These are phyloP conservation scores for Phytophthora tubulina DNA, from an alignment of 352 stramenopile species.

Conservation along the genomic window DNA sequence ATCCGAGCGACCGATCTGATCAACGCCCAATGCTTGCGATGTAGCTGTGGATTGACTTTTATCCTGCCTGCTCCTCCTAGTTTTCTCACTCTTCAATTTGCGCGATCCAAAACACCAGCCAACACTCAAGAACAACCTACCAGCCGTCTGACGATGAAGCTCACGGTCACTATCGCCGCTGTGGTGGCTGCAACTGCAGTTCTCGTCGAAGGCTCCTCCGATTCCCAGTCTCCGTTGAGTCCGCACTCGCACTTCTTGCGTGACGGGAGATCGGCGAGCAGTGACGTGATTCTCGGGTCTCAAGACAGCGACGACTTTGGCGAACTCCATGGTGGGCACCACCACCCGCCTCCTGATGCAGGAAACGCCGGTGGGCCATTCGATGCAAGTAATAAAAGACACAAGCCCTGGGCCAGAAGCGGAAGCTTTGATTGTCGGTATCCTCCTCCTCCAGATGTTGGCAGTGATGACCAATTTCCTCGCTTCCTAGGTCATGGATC, in stretches of 20 bases:
- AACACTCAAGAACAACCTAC: conserved; percentile 3
- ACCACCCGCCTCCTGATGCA: conserved; percentile 1
- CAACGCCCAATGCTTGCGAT: conserved; percentile 11
- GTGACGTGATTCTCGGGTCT: not conserved
- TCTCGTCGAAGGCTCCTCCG: conserved; percentile 5
- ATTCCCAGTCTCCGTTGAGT: conserved; percentile 2
- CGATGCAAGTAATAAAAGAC: not conserved
- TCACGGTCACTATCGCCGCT: conserved; percentile 5
- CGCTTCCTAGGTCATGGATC: too few relatives aligned
- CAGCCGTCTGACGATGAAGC: conserved; percentile 9
- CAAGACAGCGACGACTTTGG: not conserved
- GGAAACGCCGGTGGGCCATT: not conserved
- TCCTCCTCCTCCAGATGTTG: not conserved
- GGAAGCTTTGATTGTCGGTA: conserved; percentile 15
- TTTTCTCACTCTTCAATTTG: conserved; percentile 17
- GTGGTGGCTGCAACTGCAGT: conserved; percentile 16
- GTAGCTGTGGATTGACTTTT: not conserved
- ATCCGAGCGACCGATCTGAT: conserved; percentile 24
- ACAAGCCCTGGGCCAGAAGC: not conserved
- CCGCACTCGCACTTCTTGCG: conserved; percentile 7
- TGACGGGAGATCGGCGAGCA: conserved; percentile 7
- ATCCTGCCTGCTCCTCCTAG: not conserved
- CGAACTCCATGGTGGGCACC: not conserved
- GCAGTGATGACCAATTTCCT: not conserved
- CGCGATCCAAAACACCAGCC: conserved; percentile 2